These are phyloP conservation scores for Linanthus parryae DNA, from an alignment of 148 eudicot genomes.

Conservation along the genomic window DNA sequence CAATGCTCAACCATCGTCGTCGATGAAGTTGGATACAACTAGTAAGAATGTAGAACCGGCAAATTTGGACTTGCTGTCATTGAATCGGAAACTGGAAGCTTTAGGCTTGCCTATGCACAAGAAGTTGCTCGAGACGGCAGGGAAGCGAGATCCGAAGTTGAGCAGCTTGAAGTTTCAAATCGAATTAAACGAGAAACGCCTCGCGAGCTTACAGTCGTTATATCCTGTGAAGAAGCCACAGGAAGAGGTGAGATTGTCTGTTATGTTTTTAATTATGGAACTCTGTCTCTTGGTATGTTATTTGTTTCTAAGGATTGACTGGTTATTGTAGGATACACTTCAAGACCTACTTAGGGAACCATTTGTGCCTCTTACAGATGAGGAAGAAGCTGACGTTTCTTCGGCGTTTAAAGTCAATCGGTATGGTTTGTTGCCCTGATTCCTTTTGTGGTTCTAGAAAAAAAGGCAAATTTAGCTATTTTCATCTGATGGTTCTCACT, in stretches of 20 bases:
- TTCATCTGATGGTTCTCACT: slow-evolving; percentile 2
- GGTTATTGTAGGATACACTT: slow-evolving; percentile 12
- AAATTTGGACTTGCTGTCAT: slow-evolving; percentile 20
- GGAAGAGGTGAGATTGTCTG: slow-evolving; percentile 27
- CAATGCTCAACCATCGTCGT: slow-evolving; percentile 14
- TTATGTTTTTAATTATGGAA: not conserved
- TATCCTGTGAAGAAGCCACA: slow-evolving; percentile 34
- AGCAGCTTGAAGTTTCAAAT: slow-evolving; percentile 27
- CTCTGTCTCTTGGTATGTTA: not conserved
- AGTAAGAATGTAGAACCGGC: no score
- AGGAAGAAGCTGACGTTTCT: slow-evolving; percentile 53
- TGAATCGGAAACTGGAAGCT: slow-evolving; percentile 13
- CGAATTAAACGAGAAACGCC: slow-evolving; percentile 17
- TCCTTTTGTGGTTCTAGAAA: no score
- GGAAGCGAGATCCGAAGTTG: slow-evolving; percentile 21
- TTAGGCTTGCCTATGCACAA: slow-evolving; percentile 27
- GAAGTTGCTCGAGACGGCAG: slow-evolving; percentile 27
- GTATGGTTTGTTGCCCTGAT: slow-evolving; percentile 21
- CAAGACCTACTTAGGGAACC: slow-evolving; percentile 42
- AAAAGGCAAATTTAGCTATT: no score
- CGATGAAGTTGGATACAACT: no score
- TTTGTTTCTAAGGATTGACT: slow-evolving; percentile 1
- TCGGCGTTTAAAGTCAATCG: slow-evolving; percentile 40
- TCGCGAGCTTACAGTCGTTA: slow-evolving; percentile 7
- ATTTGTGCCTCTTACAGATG: slow-evolving; percentile 58